Conservation (phyloP, 164 flowering plant genomes). For the Berberis vulgaris region DNA sequence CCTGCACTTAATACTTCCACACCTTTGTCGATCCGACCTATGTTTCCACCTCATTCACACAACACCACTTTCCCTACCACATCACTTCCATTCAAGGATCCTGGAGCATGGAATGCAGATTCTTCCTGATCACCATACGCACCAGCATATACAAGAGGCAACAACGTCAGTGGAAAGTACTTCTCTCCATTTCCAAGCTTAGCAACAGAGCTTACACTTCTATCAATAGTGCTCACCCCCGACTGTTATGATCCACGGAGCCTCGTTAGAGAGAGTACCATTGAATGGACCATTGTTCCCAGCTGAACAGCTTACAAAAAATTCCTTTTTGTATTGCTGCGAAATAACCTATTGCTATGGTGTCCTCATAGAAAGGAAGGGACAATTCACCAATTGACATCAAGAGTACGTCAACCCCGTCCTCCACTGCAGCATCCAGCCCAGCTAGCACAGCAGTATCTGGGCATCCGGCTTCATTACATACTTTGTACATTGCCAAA, state of each 20-base stretch:
- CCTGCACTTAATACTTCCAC: conserved; percentile 34
- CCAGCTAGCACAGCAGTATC: conserved; percentile 32
- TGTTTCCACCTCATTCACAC: conserved; percentile 23
- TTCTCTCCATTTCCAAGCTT: conserved; percentile 32
- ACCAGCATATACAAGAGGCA: conserved; percentile 37
- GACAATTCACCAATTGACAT: conserved; percentile 29
- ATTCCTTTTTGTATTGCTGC: conserved; percentile 42
- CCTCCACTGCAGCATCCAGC: conserved; percentile 41
- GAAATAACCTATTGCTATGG: conserved; percentile 33
- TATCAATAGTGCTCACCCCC: conserved; percentile 54
- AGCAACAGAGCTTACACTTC: conserved; percentile 20
- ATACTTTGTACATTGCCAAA: conserved; percentile 44
- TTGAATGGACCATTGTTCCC: conserved; percentile 42
- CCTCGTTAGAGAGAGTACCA: conserved; percentile 30
- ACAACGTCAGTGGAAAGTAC: conserved; percentile 11
- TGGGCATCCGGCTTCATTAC: conserved; percentile 17
- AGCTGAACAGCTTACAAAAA: conserved; percentile 41
- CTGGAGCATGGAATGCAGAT: conserved; percentile 12
- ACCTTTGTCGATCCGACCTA: conserved; percentile 27
- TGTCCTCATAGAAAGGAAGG: conserved; percentile 18
- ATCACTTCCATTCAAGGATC: conserved; percentile 14
- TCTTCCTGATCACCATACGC: conserved; percentile 6
- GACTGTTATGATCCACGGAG: conserved; percentile 62
- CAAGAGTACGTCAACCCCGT: conserved; percentile 48
- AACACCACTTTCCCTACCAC: conserved; percentile 34